Evolutionary conservation across 2,329 filamentous ascomycete species (phyloP), one percentile per base, ranked within the genome.

Genomic region (Clarireedia homoeocarpa): DNA sequence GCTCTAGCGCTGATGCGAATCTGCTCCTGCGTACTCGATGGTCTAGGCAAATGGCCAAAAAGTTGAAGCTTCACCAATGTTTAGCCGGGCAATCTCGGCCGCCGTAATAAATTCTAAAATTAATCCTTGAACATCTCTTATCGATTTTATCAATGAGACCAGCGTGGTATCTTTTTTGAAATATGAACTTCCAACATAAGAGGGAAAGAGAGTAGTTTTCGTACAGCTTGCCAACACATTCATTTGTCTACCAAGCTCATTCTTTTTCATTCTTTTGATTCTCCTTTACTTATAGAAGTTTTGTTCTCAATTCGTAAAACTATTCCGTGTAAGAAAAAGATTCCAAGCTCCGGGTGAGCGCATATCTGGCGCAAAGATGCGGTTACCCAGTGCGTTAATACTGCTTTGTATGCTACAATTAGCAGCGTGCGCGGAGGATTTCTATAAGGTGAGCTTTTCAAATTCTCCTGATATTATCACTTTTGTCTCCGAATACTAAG

Each of bases 391-490:
- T 66, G 71, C 75, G 51, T 69, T 82, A 67, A 71, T 82, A 64
- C 71, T 85, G 59, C 68, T 83, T 59, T 73, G 75, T 46, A 67
- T 85, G 12, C 67, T 77, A 58, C 80, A 83, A 65, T 64, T 84
- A 57, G 79, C 72, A 17, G 63, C 79, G 56, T 83, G 80, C 70
- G 76, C 76, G 40, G 79, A 91, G 67, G 89, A 94, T 70, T 92
- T 85, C 69, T 94, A 94, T 73, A 89, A 91, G 72, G 86, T 87
- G 71, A 52, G 48, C 51, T 39, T 14, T 17, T 5, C 6, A 86
- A 87, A 71, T 53, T 48, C 49, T 34, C n/a, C 12, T 44, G 26
- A 26, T 17, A 3, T 12, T 38, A 26, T 51, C 10, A 2, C 20
- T 27, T n/a, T 55, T 15, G 36, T 30, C n/a, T 2, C 46, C 27